These are phyloP conservation scores for Cytospora paraplurivora DNA, from an alignment of 2,329 filamentous ascomycete species.

Conservation along the genomic window DNA sequence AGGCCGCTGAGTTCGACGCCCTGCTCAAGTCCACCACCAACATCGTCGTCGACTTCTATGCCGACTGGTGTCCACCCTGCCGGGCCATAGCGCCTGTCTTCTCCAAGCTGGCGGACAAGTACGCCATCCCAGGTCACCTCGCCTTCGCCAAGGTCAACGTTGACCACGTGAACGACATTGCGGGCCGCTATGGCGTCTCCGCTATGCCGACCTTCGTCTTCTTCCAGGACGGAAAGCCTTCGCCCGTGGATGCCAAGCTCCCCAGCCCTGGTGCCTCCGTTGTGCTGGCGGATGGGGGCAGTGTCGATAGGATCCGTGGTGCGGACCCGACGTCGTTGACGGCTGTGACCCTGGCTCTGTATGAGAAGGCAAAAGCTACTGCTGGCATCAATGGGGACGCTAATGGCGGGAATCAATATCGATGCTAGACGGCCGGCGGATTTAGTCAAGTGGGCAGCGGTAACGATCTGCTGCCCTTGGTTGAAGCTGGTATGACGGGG, in stretches of 20 bases:
- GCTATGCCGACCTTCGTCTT: constrained; percentile 60
- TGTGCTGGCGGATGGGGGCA: constrained; percentile 22
- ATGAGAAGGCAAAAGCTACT: constrained; percentile 9
- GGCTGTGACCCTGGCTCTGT: constrained; percentile 35
- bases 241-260: constrained; percentile 36
- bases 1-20: constrained; percentile 39
- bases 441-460: too few species aligned
- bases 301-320: constrained; percentile 38
- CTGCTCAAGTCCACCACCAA: constrained; percentile 45
- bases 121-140: constrained; percentile 42
- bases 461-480: too few species aligned
- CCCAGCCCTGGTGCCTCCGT: constrained; percentile 24
- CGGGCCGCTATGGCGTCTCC: constrained; percentile 49
- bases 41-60: constrained; percentile 53
- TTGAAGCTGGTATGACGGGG: too few species aligned
- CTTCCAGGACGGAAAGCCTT: constrained; percentile 51
- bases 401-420: neutral
- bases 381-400: constrained; percentile 15
- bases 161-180: constrained; percentile 53
- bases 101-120: constrained; percentile 44
- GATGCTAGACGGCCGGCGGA: too few species aligned
- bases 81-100: constrained; percentile 51
- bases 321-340: constrained; percentile 38
- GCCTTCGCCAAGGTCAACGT: constrained; percentile 60
- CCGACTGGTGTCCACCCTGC: constrained; percentile 55